Base-by-base conservation (phyloP, 768 basidiomycete genomes). In the Tubosaeta brunneosetosa region DNA sequence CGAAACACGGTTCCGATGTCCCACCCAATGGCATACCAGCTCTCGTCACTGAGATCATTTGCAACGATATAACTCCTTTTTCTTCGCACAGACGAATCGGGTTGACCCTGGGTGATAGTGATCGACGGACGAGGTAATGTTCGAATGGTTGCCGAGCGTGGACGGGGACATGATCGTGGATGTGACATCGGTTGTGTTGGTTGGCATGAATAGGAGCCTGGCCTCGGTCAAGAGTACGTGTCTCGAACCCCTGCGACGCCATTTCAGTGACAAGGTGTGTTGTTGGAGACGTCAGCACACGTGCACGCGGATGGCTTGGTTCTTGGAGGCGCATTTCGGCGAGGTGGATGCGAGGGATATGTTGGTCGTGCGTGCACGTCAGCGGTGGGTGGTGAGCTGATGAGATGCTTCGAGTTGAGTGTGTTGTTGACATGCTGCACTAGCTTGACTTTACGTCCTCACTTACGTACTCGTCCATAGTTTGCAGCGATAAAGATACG, bases 151-250 rank as follows among this genome's bases (percentile, higher is more conserved):
- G 40, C 94, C 94, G 0, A 88, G 86, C 59, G 85, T 87, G 7
- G 89, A 87, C 63, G 95, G 92, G 60, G 95, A 99, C 66, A 97
- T 97, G 93, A 88, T 99, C 49, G 95, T 95, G 6, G 95, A 98
- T 67, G 92, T 94, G 13, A 89, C 91, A 0, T 65, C 97, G 43
- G 91, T 91, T 0, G 73, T 98, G 37, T 81, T 97, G 33, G 83
- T 88, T 0, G 88, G 92, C 1, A 90, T 97, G 47, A 94, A 97
- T 69, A 83, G 80, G 60, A 94, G 91, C 63, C 91, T 88, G n/a
- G 93, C 93, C 2, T 95, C 94, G 12, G 91, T 94, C 33, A 95
- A 97, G 76, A 62, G 94, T 94, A 62, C 62, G 88, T 2, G 25
- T 45, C 16, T 42, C 26, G 31, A 17, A 32, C 25, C 5, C 44